Evolutionary conservation across 129 eudicot genomes (phyloP).

Genomic region (Cynara cardunculus): DNA sequence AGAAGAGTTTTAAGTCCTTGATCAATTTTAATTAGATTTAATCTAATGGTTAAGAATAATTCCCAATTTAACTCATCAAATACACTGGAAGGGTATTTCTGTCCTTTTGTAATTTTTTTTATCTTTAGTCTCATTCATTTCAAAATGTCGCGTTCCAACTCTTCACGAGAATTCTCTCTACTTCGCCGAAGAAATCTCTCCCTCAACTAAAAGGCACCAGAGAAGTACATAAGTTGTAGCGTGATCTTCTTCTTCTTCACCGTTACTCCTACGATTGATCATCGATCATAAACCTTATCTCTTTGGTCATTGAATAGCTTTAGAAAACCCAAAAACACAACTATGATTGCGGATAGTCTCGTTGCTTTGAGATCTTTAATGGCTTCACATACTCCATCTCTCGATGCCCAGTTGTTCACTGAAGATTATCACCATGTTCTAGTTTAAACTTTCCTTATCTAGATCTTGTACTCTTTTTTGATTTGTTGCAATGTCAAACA

Average conservation of each 20-base stretch:
- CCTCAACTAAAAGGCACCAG: constrained; percentile 15
- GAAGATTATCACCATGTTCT: constrained; percentile 96
- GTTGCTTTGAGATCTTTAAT: constrained; percentile 72
- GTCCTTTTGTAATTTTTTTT: too few relatives aligned
- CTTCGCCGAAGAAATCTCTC: background rate
- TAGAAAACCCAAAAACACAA: background rate
- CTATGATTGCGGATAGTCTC: constrained; percentile 51
- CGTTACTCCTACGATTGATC: constrained; percentile 10
- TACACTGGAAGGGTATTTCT: too few relatives aligned
- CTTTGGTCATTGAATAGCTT: background rate
- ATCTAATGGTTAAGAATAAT: too few relatives aligned
- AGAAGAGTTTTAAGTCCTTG: too few relatives aligned
- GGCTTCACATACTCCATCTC: constrained; percentile 94
- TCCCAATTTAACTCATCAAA: too few relatives aligned
- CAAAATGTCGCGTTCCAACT: too few relatives aligned
- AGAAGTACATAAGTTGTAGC: constrained; percentile 4
- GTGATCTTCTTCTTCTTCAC: constrained; percentile 12
- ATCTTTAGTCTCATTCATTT: too few relatives aligned
- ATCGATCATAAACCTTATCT: constrained; percentile 17
- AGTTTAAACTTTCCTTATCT: background rate
- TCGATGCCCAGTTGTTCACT: constrained; percentile 83
- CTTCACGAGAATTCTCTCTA: too few relatives aligned
- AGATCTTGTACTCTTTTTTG: background rate
- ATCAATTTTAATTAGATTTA: too few relatives aligned
- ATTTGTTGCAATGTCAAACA: background rate